Conservation (phyloP, 306 rosid genomes). For the Cercis canadensis region DNA sequence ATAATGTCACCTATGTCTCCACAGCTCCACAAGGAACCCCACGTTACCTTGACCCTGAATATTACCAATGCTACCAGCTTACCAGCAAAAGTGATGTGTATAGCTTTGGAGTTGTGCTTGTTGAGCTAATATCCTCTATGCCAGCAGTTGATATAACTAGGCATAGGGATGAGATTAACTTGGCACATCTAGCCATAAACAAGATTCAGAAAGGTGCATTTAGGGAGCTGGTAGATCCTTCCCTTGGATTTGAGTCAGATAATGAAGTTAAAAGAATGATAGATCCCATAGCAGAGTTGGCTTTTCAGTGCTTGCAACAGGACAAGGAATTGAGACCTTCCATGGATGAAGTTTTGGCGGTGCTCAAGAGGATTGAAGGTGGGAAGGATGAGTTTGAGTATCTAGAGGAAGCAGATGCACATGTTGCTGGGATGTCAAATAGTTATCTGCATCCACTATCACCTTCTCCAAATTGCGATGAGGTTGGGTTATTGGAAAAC, state of each 20-base stretch:
- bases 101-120: conserved; percentile 76
- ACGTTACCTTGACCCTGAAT: conserved; percentile 78
- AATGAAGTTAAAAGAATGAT: conserved; percentile 50
- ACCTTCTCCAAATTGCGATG: conserved; percentile 29
- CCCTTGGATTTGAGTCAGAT: conserved; percentile 62
- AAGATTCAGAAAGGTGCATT: conserved; percentile 51
- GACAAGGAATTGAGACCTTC: conserved; percentile 74
- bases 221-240: conserved; percentile 58
- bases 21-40: conserved; percentile 87
- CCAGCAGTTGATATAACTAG: conserved; percentile 68
- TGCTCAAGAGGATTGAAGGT: conserved; percentile 49
- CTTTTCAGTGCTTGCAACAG: conserved; percentile 68
- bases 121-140: conserved; percentile 71
- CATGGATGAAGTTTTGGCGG: conserved; percentile 62
- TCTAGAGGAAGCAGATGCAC: conserved; percentile 14
- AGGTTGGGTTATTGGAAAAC: not conserved
- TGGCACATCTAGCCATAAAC: conserved; percentile 54
- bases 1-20: conserved; percentile 67
- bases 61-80: conserved; percentile 67
- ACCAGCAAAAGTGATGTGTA: conserved; percentile 79
- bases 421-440: not conserved
- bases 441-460: conserved; percentile 26
- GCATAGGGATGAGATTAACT: conserved; percentile 64
- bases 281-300: conserved; percentile 63
- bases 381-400: conserved; percentile 37